These are phyloP conservation scores for Salix exigua DNA, from an alignment of 345 rosid genomes.

Conservation along the genomic window DNA sequence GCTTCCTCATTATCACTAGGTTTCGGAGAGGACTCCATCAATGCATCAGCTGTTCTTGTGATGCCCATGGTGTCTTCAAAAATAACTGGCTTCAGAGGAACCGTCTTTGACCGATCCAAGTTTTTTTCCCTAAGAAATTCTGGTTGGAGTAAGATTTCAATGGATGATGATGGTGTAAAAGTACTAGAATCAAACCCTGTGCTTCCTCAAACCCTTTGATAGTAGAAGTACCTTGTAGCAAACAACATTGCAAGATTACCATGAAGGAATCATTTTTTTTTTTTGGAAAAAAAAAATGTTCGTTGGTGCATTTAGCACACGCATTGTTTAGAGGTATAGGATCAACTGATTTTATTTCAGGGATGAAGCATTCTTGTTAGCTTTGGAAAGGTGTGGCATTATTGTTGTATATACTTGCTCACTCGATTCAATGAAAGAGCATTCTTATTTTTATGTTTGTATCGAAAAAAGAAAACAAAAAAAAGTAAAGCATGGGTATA, in stretches of 20 bases:
- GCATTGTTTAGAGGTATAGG: conserved; percentile 8
- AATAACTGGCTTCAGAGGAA: conserved; percentile 84
- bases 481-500: background rate
- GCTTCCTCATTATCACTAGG: conserved; percentile 67
- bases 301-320: too few species aligned
- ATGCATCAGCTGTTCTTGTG: conserved; percentile 90
- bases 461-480: background rate
- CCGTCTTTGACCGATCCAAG: conserved; percentile 57
- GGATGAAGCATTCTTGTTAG: conserved; percentile 8
- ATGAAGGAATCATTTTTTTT: background rate
- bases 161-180: conserved; percentile 46
- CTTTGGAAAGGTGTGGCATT: background rate
- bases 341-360: conserved; percentile 8
- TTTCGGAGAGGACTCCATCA: conserved; percentile 82
- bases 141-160: conserved; percentile 61
- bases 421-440: conserved; percentile 8
- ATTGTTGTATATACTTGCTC: conserved; percentile 22
- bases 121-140: conserved; percentile 57
- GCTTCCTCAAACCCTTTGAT: conserved; percentile 37
- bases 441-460: background rate
- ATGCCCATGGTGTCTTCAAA: conserved; percentile 98
- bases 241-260: background rate
- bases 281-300: background rate
- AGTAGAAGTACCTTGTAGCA: background rate
- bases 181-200: conserved; percentile 31